A percentile compares a stretch with the other conserved stretches of the same genome.
phyloP scores from a whole-genome alignment of 768 basidiomycete genomes.

The Russula abietina region DNA sequence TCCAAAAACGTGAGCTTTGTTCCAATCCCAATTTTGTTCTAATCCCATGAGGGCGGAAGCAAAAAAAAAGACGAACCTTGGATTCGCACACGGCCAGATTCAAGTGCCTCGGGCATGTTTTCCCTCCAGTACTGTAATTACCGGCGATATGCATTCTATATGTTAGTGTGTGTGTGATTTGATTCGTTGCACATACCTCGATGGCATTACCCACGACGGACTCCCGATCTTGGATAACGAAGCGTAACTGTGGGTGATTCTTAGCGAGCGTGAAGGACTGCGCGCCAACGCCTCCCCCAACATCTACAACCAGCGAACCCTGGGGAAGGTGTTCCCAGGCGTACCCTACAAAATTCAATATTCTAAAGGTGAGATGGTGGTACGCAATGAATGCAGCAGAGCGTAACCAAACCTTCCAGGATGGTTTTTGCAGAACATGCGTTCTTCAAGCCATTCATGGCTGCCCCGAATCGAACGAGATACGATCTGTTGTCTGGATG shows the following conservation, averaged over 20 bases:
- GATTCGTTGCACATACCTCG: background rate
- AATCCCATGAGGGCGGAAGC: background rate
- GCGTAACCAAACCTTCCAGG: slow-evolving; percentile 1
- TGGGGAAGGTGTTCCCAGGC: slow-evolving; percentile 3
- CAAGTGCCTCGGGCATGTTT: background rate
- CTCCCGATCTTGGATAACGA: slow-evolving; percentile 14
- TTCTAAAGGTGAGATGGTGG: background rate
- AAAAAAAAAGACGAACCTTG: background rate
- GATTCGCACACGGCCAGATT: slow-evolving; percentile 1
- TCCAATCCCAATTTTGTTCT: background rate
- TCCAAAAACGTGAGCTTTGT: background rate
- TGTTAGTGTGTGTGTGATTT: background rate
- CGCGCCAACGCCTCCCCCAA: slow-evolving; percentile 12
- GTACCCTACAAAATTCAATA: background rate
- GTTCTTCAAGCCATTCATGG: too few relatives aligned
- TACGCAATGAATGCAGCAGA: too few relatives aligned
- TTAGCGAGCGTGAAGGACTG: slow-evolving; percentile 11
- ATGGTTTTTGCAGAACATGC: background rate
- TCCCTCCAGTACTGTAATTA: slow-evolving; percentile 6
- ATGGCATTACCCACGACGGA: background rate
- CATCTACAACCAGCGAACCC: slow-evolving; percentile 16
- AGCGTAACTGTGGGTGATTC: slow-evolving; percentile 3
- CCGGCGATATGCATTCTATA: background rate
- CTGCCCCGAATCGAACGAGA: background rate
- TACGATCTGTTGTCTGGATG: background rate